Evolutionary conservation across 2,329 filamentous ascomycete species (phyloP).

Genomic region (Pseudogymnoascus sp.): DNA sequence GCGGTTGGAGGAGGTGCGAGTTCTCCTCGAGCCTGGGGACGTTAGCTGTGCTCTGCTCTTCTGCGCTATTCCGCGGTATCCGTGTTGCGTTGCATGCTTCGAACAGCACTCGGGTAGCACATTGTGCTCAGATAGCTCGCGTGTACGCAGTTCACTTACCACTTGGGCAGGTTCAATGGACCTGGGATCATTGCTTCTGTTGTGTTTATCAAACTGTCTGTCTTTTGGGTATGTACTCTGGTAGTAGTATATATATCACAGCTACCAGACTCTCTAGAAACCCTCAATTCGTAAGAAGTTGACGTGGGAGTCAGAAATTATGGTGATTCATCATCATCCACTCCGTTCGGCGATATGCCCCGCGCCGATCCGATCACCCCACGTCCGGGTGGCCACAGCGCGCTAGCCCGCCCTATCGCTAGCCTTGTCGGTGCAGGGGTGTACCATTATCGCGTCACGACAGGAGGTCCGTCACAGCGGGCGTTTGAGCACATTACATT

Average conservation of each 20-base stretch:
- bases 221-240: neutral
- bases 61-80: neutral
- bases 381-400: neutral
- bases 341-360: constrained; percentile 1
- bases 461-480: neutral
- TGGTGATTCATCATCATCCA: neutral
- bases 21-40: constrained; percentile 73
- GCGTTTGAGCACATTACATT: neutral
- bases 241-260: neutral
- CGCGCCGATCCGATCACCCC: constrained; percentile 5
- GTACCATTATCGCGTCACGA: neutral
- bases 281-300: neutral
- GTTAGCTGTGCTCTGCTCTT: neutral
- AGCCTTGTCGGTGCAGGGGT: neutral
- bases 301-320: neutral
- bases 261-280: neutral
- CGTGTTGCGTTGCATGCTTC: neutral
- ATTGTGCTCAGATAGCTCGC: neutral
- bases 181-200: neutral
- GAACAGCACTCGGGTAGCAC: neutral
- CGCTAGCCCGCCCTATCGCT: neutral
- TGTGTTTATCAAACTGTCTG: neutral
- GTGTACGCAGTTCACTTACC: neutral
- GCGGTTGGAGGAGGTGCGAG: constrained; percentile 83
- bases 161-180: neutral